A percentile compares a stretch with the other conserved stretches of the same genome.
Evolutionary conservation across 108 stramenopile genomes (phyloP).

Genomic region (Nannochloropsis oceanica): DNA sequence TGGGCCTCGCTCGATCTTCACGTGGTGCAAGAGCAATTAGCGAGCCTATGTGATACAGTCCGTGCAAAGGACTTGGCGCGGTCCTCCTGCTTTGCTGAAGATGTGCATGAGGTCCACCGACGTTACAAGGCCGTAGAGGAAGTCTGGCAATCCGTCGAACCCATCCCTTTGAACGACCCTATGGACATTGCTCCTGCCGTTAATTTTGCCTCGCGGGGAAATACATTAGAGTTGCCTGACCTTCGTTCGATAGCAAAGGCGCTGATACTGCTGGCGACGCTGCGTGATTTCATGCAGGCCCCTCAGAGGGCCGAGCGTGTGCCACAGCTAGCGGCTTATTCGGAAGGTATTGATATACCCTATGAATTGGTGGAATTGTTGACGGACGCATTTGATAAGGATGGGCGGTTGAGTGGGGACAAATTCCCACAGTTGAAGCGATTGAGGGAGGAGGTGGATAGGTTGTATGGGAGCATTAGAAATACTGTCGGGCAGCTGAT

Average conservation of each 20-base stretch:
- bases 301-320: neutral
- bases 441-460: conserved; percentile 7
- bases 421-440: conserved; percentile 28
- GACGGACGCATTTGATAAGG: conserved; percentile 26
- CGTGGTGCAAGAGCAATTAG: neutral
- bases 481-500: neutral
- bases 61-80: neutral
- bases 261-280: neutral
- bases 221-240: neutral
- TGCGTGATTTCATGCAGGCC: neutral
- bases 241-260: neutral
- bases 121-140: neutral
- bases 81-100: neutral
- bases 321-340: neutral
- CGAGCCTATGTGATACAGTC: neutral
- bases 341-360: neutral
- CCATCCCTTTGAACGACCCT: neutral
- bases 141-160: neutral
- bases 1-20: neutral
- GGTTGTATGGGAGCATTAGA: conserved; percentile 9
- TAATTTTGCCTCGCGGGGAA: neutral
- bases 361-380: conserved; percentile 26
- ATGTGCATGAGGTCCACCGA: neutral
- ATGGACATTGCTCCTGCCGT: neutral
- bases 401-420: conserved; percentile 22